Evolutionary conservation across 148 eudicot species (phyloP).

Genomic region (Diospyros lotus): DNA sequence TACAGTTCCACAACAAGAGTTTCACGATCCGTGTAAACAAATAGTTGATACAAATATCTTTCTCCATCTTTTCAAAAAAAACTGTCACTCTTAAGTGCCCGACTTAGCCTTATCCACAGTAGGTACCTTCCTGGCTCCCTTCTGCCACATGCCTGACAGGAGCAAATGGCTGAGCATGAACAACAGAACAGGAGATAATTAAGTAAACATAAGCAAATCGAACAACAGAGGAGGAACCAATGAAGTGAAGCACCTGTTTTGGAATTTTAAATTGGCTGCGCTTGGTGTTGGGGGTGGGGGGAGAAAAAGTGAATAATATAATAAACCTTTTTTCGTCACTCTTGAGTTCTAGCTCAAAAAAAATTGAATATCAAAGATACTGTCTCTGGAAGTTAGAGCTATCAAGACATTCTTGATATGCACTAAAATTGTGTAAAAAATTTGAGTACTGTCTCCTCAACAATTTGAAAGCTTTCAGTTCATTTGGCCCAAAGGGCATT

Average conservation of each 20-base stretch:
- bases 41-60: conserved; percentile 36
- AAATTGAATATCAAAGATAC: background rate
- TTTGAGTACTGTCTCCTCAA: conserved; percentile 23
- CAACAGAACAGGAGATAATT: background rate
- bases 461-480: conserved; percentile 13
- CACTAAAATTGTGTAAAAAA: conserved; percentile 20
- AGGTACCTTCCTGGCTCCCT: conserved; percentile 32
- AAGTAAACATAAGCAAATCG: too few species aligned
- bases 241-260: too few species aligned
- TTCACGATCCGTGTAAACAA: conserved; percentile 37
- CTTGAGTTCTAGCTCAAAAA: too few species aligned
- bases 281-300: too few species aligned
- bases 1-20: conserved; percentile 37
- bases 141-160: conserved; percentile 22
- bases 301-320: too few species aligned
- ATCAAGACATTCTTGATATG: background rate
- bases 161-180: background rate
- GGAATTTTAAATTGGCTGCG: too few species aligned
- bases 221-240: too few species aligned
- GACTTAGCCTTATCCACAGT: conserved; percentile 34
- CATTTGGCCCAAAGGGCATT: conserved; percentile 18
- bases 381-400: conserved; percentile 3
- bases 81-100: conserved; percentile 30
- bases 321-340: too few species aligned
- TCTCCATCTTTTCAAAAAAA: conserved; percentile 33